These are phyloP conservation scores for Aspergillus sparsus DNA, from an alignment of 495 filamentous ascomycete genomes.

Conservation along the genomic window DNA sequence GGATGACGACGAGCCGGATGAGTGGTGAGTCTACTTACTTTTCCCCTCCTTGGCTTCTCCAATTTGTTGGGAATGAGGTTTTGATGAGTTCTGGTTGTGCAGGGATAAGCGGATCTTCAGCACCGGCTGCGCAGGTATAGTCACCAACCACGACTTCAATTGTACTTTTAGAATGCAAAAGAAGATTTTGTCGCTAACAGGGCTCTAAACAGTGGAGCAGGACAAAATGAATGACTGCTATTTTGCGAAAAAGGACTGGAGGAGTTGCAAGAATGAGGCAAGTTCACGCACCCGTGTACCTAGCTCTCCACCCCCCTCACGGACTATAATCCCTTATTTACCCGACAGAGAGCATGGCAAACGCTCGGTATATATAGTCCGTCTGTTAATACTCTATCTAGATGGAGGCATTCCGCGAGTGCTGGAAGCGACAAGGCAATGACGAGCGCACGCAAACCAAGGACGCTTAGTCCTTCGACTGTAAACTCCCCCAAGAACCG, in stretches of 20 bases:
- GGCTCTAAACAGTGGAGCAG: constrained; percentile 68
- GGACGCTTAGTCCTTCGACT: constrained; percentile 43
- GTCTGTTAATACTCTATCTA: constrained; percentile 32
- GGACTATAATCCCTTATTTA: neutral
- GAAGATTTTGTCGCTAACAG: constrained; percentile 15
- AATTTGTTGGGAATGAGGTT: constrained; percentile 5
- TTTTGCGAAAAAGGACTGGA: constrained; percentile 95
- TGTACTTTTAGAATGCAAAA: neutral
- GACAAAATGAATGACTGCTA: constrained; percentile 91
- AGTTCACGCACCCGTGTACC: constrained; percentile 33
- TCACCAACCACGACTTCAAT: neutral
- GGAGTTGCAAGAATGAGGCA: constrained; percentile 85
- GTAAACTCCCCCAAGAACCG: neutral
- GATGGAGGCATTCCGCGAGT: constrained; percentile 91
- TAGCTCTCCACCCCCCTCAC: neutral
- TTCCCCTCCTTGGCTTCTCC: neutral
- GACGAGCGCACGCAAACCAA: constrained; percentile 77
- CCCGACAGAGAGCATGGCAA: neutral
- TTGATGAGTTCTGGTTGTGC: constrained; percentile 10
- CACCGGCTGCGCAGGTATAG: constrained; percentile 86
- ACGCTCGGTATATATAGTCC: neutral
- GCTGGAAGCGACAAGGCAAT: constrained; percentile 93
- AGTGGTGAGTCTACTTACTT: constrained; percentile 64
- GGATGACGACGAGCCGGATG: constrained; percentile 89
- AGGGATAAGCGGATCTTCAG: constrained; percentile 98